phyloP scores from a whole-genome alignment of 2,329 filamentous ascomycete species.

The Chaetomiaceae sp. region DNA sequence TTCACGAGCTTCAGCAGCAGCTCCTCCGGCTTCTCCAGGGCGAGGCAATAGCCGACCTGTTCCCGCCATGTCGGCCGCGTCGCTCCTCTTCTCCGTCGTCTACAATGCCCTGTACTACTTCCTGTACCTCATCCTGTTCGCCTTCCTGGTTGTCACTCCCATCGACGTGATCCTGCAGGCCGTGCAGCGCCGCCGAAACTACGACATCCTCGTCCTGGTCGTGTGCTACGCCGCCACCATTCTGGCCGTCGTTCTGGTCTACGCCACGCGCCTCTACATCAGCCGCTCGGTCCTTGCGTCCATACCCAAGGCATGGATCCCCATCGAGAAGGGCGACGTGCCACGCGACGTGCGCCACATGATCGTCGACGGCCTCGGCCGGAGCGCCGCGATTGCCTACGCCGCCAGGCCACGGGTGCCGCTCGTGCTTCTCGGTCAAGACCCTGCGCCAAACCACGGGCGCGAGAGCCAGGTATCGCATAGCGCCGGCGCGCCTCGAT shows the following conservation, averaged over 20 bases:
- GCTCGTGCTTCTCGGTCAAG: slow-evolving; percentile 7
- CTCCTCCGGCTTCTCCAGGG: no score
- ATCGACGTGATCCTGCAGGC: slow-evolving; percentile 76
- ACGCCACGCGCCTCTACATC: slow-evolving; percentile 77
- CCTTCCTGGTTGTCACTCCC: slow-evolving; percentile 72
- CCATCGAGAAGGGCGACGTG: slow-evolving; percentile 79
- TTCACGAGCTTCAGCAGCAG: background rate
- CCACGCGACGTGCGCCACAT: slow-evolving; percentile 67
- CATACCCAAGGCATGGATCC: slow-evolving; percentile 83
- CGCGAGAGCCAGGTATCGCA: slow-evolving; percentile 1
- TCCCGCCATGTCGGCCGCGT: slow-evolving; percentile 35
- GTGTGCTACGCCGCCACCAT: slow-evolving; percentile 69
- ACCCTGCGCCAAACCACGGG: slow-evolving; percentile 2
- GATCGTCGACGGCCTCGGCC: slow-evolving; percentile 64
- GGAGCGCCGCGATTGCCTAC: slow-evolving; percentile 77
- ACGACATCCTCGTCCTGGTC: slow-evolving; percentile 78
- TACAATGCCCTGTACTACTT: slow-evolving; percentile 74
- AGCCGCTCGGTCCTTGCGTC: slow-evolving; percentile 70
- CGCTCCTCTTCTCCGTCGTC: slow-evolving; percentile 67
- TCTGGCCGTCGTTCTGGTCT: slow-evolving; percentile 66
- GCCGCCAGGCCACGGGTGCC: slow-evolving; percentile 63
- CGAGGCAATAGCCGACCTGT: background rate
- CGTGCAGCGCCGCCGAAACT: slow-evolving; percentile 56
- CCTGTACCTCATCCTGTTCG: slow-evolving; percentile 65
- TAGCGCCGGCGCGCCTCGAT: background rate